A percentile compares a stretch with the other conserved stretches of the same genome.
Evolutionary conservation across 2,329 filamentous ascomycete genomes (phyloP).

Genomic region (Geoglossum cookeanum): DNA sequence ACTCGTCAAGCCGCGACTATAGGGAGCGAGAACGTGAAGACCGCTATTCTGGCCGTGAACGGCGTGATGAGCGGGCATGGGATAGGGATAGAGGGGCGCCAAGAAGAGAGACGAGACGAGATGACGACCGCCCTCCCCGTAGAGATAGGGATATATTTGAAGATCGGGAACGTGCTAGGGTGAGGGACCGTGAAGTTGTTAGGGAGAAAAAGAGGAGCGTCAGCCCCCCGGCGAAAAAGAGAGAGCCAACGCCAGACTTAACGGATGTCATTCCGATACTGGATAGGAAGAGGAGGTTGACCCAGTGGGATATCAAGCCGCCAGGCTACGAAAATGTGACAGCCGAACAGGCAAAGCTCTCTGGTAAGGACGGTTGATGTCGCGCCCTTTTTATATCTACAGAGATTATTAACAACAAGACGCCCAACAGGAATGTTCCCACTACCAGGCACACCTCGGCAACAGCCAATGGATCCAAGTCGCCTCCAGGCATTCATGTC

Average conservation of each 20-base stretch:
- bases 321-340: slow-evolving; percentile 96
- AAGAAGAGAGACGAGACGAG: slow-evolving; percentile 42
- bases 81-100: slow-evolving; percentile 43
- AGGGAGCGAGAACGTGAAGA: slow-evolving; percentile 88
- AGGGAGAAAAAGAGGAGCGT: slow-evolving; percentile 52
- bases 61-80: slow-evolving; percentile 55
- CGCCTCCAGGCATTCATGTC: slow-evolving; percentile 93
- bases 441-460: slow-evolving; percentile 80
- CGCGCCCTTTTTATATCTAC: not conserved
- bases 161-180: slow-evolving; percentile 29
- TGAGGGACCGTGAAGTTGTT: slow-evolving; percentile 25
- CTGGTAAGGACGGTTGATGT: slow-evolving; percentile 28
- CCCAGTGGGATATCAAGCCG: slow-evolving; percentile 99
- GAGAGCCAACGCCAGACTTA: slow-evolving; percentile 88
- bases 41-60: slow-evolving; percentile 55
- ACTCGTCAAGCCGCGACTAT: slow-evolving; percentile 84
- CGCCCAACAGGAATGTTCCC: slow-evolving; percentile 69
- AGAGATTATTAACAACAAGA: slow-evolving; percentile 2
- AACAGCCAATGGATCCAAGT: slow-evolving; percentile 86
- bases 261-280: slow-evolving; percentile 67
- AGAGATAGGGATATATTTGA: slow-evolving; percentile 44
- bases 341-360: slow-evolving; percentile 94
- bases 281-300: slow-evolving; percentile 77
- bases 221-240: slow-evolving; percentile 69
- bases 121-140: slow-evolving; percentile 38